Base-by-base conservation (phyloP, 495 filamentous ascomycete species). In the Coniosporium apollinis region DNA sequence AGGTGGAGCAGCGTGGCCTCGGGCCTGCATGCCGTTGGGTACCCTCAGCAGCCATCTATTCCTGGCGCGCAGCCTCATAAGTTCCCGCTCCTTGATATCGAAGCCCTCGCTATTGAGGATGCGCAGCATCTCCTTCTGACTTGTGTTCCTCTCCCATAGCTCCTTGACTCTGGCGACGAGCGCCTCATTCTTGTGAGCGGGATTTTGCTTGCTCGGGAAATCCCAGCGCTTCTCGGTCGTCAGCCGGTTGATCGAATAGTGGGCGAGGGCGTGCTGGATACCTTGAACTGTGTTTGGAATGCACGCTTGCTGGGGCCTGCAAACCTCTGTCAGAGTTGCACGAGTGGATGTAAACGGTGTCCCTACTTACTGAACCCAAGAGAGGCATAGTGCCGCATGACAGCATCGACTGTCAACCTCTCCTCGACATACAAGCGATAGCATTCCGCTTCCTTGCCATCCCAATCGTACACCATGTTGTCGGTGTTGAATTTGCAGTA, bases 401-500 rank as follows among this genome's bases (percentile, higher is more conserved):
- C 50, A 28, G 47, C 42, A 25, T 79, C 72, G 30, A 86, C 49
- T 9, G 70, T 65, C 54, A 69, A 74, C 42, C 69, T 70, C 48
- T 86, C 72, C 22, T 71, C 68, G 36, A 86, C 78, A 47, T 83
- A 86, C 55, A 82, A 65, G 34, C 70, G 64, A 53, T 70, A 74
- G 56, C 72, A 78, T 43, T 69, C 67, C 6, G 75, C 68, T 52
- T 69, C 62, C 50, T 82, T 74, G 3, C 63, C 71, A 21, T 76
- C 71, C 79, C 80, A 86, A 38, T 78, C 64, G 57, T 83, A 83
- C 0, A 72, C 74, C 75, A 81, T 84, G 41, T 19, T 24, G n/a
- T n/a, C n/a, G n/a, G n/a, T n/a, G n/a, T n/a, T n/a, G n/a, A n/a
- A n/a, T n/a, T n/a, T n/a, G n/a, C n/a, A n/a, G n/a, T n/a, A n/a